These are phyloP conservation scores for Morella rubra DNA, from an alignment of 306 rosid species.

Conservation along the genomic window DNA sequence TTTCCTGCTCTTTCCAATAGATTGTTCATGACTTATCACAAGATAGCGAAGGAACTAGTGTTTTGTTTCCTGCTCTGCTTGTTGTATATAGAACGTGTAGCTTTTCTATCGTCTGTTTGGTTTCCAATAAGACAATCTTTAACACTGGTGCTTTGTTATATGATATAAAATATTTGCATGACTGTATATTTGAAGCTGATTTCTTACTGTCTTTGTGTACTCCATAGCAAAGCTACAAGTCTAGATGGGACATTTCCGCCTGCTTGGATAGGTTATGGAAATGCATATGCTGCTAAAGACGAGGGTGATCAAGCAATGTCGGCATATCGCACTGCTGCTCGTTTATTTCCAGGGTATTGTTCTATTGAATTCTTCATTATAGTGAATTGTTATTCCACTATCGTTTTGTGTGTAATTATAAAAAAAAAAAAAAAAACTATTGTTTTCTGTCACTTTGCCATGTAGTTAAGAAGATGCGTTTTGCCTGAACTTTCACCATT, in stretches of 20 bases:
- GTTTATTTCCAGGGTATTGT: constrained; percentile 91
- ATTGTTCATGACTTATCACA: too few relatives aligned
- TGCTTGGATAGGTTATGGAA: constrained; percentile 96
- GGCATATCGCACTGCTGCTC: constrained; percentile 95
- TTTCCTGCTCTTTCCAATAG: too few relatives aligned
- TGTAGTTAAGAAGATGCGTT: neutral
- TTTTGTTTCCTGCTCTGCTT: too few relatives aligned
- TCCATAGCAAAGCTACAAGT: constrained; percentile 83
- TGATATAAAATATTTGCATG: neutral
- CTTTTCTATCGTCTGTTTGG: neutral
- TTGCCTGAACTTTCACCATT: too few relatives aligned
- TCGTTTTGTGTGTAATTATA: neutral
- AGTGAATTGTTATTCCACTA: neutral
- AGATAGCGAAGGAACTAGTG: too few relatives aligned
- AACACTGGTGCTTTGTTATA: neutral
- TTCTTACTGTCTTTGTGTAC: neutral
- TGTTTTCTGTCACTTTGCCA: neutral
- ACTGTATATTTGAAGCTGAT: too few relatives aligned
- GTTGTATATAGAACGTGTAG: too few relatives aligned
- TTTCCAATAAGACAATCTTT: neutral
- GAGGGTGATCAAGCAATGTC: constrained; percentile 99
- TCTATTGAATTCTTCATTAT: neutral
- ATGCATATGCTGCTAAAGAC: constrained; percentile 90
- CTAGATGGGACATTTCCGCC: constrained; percentile 91
- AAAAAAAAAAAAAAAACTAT: too few relatives aligned